Evolutionary conservation across 2,329 filamentous ascomycete genomes (phyloP).

Genomic region (Xylariaceae sp.): DNA sequence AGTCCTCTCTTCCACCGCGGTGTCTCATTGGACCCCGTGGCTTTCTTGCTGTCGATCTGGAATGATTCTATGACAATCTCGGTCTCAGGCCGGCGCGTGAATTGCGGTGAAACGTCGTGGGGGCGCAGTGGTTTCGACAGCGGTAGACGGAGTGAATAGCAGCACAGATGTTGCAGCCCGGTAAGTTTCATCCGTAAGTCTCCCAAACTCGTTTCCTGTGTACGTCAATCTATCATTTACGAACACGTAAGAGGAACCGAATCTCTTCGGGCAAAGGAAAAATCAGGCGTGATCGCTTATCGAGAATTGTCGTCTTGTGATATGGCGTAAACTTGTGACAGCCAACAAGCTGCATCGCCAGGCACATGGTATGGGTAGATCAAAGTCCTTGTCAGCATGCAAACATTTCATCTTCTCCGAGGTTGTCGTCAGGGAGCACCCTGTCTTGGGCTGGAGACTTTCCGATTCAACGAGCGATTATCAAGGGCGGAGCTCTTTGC

Average conservation of each 20-base stretch:
- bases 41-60: slow-evolving; percentile 22
- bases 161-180: too few relatives aligned
- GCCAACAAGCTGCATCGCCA: not conserved
- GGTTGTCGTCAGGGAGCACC: not conserved
- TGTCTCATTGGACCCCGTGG: slow-evolving; percentile 14
- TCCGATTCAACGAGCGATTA: too few relatives aligned
- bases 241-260: too few relatives aligned
- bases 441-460: not conserved
- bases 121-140: slow-evolving; percentile 1
- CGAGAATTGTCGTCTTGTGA: not conserved
- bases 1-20: slow-evolving; percentile 2
- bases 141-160: not conserved
- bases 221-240: too few relatives aligned
- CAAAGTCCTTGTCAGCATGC: slow-evolving; percentile 1
- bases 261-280: too few relatives aligned
- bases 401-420: slow-evolving; percentile 1
- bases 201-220: too few relatives aligned
- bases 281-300: slow-evolving; percentile 1
- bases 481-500: too few relatives aligned
- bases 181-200: too few relatives aligned
- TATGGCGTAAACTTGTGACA: not conserved
- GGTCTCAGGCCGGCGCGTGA: slow-evolving; percentile 18
- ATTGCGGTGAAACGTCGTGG: slow-evolving; percentile 22
- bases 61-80: slow-evolving; percentile 27
- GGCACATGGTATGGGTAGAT: not conserved